A percentile compares a stretch with the other conserved stretches of the same genome.
Conservation (phyloP, 2,329 filamentous ascomycete genomes). For the Colletotrichum cereale region DNA sequence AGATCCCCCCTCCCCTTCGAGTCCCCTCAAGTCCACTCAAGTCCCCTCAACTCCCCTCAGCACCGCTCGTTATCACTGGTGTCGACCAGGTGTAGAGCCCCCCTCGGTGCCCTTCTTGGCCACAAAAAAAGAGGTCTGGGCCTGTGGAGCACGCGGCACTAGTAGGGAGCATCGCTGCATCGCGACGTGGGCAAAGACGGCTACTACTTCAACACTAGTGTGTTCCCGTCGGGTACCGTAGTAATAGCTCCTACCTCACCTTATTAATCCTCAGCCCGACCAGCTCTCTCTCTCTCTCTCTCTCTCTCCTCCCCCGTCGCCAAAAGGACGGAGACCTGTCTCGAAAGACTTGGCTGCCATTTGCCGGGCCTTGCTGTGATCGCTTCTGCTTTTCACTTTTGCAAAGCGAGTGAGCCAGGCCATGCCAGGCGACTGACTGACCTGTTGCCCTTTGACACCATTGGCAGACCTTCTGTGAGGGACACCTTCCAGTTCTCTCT, state of each 20-base stretch:
- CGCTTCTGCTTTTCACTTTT: neutral
- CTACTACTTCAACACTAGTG: constrained; percentile 13
- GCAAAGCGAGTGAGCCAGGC: neutral
- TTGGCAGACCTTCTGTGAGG: neutral
- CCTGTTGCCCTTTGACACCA: neutral
- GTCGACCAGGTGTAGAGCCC: neutral
- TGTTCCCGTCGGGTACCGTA: constrained; percentile 10
- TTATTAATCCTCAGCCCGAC: constrained; percentile 28
- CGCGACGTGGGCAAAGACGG: constrained; percentile 3
- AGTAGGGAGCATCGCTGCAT: constrained; percentile 17
- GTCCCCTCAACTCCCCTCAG: neutral
- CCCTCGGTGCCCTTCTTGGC: constrained; percentile 6
- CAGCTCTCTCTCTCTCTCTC: neutral
- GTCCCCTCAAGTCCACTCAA: neutral
- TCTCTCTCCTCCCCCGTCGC: neutral
- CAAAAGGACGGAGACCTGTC: constrained; percentile 8
- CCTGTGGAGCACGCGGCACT: constrained; percentile 36
- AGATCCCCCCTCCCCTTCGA: constrained; percentile 1
- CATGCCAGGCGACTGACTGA: neutral
- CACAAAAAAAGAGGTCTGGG: constrained; percentile 22
- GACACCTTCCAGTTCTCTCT: neutral
- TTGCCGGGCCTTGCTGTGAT: neutral
- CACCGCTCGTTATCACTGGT: neutral
- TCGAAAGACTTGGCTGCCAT: neutral
- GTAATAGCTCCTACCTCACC: constrained; percentile 19